Evolutionary conservation across 2,329 filamentous ascomycete species (phyloP).

Genomic region (Ophiostoma novo-ulmi): DNA sequence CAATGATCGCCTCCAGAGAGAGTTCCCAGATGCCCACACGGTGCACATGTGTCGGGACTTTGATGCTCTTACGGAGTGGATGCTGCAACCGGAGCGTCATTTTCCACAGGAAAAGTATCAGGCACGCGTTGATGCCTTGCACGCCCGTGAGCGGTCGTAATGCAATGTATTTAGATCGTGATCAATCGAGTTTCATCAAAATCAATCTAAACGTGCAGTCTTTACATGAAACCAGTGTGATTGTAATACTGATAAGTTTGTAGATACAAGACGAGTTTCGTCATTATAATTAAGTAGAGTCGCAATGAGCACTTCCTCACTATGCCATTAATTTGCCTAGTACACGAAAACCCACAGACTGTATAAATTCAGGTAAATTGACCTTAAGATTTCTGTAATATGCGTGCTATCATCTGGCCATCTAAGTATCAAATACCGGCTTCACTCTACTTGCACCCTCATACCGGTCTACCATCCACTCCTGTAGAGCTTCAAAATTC

Average conservation of each 20-base stretch:
- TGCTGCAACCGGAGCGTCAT: conserved; percentile 11
- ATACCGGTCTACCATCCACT: conserved; percentile 22
- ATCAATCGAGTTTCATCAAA: no score
- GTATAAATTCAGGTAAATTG: not conserved
- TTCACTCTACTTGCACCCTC: conserved; percentile 10
- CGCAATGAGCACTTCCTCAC: no score
- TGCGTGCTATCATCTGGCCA: no score
- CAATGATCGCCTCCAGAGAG: not conserved
- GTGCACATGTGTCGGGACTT: conserved; percentile 17
- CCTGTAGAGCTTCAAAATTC: conserved; percentile 23
- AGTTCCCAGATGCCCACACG: conserved; percentile 14
- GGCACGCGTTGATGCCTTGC: conserved; percentile 9
- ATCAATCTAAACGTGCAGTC: no score
- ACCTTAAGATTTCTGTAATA: not conserved
- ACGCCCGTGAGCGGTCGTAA: not conserved
- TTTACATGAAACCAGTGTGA: no score
- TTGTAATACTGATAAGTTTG: no score
- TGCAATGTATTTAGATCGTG: not conserved
- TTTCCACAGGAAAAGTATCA: conserved; percentile 17
- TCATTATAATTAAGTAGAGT: no score
- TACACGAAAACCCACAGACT: no score
- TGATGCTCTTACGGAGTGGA: conserved; percentile 17
- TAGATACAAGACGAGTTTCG: no score
- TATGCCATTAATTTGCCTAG: no score
- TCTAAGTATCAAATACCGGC: not conserved